Evolutionary conservation across 2,329 filamentous ascomycete genomes (phyloP), one percentile per base, ranked within the genome.

Genomic region (Didymella lethalis): DNA sequence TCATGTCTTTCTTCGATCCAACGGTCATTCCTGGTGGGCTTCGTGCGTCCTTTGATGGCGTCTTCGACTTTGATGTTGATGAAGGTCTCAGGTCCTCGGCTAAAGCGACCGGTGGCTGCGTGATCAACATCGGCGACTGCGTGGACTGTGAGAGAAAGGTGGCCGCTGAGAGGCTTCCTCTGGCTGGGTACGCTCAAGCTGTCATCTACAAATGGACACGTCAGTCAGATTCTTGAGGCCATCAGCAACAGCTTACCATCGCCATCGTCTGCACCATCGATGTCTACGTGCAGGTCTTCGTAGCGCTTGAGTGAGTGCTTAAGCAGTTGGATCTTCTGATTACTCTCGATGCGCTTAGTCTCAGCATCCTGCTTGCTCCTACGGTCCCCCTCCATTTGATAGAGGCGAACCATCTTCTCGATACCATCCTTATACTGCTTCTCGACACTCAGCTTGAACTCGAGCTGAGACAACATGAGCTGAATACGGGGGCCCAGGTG

Each of bases 391-490:
- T 98, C 95, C 85, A 98, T 95, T 75, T 95, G 89, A 75, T 99
- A 99, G 34, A 99, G 84, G 76, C 95, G 92, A 46, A 97, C 92
- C 95, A 99, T 98, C 82, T 99, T 99, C 79, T 99, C 95, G 69
- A 99, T 95, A 62, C 95, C 95, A 74, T 96, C 96, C 66, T 98
- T 93, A 79, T 99, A 99, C 80, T 99, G 95, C 76, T 97, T 96
- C 78, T 99, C 95, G 28, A 99, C 95, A 67, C 95, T 97, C 62
- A 99, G 86, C 82, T 99, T 99, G 83, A 99, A 99, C 79, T 98
- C 93, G 64, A 99, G 89, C 78, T 99, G 95, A 47, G 95, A 96
- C 73, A 99, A 83, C 95, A 99, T 99, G 73, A 98, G 90, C 81
- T 99, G 95, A 73, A 99, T 99, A 68, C 96, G 93, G 61, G 95